Evolutionary conservation across 805 yeast species (phyloP), one percentile per base, ranked within the genome.

Genomic region (Teunomyces barrocoloradensis): DNA sequence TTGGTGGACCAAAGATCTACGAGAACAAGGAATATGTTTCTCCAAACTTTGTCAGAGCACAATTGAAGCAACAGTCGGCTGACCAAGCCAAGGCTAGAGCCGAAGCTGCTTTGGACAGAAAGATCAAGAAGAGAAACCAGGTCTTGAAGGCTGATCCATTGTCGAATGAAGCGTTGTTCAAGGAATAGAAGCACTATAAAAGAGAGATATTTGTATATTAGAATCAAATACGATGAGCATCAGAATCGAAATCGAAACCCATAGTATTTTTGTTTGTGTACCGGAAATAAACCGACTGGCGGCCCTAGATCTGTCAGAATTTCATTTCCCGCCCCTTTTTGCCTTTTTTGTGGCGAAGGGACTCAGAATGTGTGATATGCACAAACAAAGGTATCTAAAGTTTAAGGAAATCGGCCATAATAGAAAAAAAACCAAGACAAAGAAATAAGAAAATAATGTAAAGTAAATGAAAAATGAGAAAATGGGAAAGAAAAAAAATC

Each of bases 1-100:
- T 94, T 60, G 92, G 97, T 47, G 99, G 99, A 17, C 97, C 98
- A 54, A 89, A 91, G 78, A 90, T 94, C 55, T 94, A 89, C 70
- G 98, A 94, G 63, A 94, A 94, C 75, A 91, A 89, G 75, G 94
- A 92, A 69, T 94, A 88, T 68, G 96, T 94, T 42, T 88, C 96
- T 50, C 99, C 99, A 54, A 94, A 94, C 76, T 82, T 87, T 50
- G 92, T 86, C 34, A 87, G 99, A 75, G 89, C 99, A 10, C 97
- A 91, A 74, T 52, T 78, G 54, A 87, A 82, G 65, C 87, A 84
- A 57, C 80, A 86, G 63, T 83, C 86, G 46, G 97, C 97, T 3
- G 80, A 77, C 45, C 83, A 82, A 55, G 96, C 97, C 38, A 78
- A 77, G 54, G 68, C 81, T 33, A 84, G 98, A 71, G 80, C 86